Percentiles rank a stretch among this genome's conserved stretches.
Conservation (phyloP, 2,329 filamentous ascomycete genomes). For the Bipolaris gigantea region DNA sequence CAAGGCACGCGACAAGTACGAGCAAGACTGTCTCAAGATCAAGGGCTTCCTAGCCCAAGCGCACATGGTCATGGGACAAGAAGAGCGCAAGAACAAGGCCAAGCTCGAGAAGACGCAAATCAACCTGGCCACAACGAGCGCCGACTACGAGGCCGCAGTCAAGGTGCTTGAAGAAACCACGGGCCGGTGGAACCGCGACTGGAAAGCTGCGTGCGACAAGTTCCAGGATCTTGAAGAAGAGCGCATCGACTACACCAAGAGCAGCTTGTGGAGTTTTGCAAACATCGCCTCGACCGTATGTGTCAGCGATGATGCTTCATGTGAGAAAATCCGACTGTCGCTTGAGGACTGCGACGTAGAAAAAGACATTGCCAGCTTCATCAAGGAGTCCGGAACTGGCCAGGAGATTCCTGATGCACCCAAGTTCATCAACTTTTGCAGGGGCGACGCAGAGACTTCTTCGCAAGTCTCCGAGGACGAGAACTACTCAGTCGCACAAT, state of each 20-base stretch:
- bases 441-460: conserved; percentile 79
- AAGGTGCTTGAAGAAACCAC: conserved; percentile 96
- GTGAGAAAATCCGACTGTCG: conserved; percentile 91
- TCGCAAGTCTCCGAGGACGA: conserved; percentile 87
- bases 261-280: conserved; percentile 95
- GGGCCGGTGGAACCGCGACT: conserved; percentile 93
- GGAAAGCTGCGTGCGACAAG: conserved; percentile 96
- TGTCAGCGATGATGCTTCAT: conserved; percentile 89
- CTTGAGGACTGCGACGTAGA: conserved; percentile 96
- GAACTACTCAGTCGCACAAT: conserved; percentile 91
- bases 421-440: conserved; percentile 98
- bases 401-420: conserved; percentile 97
- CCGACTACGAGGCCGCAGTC: conserved; percentile 89
- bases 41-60: conserved; percentile 98
- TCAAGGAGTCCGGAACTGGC: conserved; percentile 84
- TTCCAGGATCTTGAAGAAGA: conserved; percentile 99
- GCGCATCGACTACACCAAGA: conserved; percentile 94
- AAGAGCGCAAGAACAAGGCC: conserved; percentile 97
- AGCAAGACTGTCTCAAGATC: conserved; percentile 97
- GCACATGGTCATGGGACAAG: conserved; percentile 99
- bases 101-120: conserved; percentile 99
- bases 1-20: conserved; percentile 93
- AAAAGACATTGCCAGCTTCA: conserved; percentile 88
- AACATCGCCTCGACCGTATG: conserved; percentile 97
- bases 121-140: conserved; percentile 85